These are phyloP conservation scores for Mycena sp. DNA, from an alignment of 1,284 basidiomycete species.

Conservation along the genomic window DNA sequence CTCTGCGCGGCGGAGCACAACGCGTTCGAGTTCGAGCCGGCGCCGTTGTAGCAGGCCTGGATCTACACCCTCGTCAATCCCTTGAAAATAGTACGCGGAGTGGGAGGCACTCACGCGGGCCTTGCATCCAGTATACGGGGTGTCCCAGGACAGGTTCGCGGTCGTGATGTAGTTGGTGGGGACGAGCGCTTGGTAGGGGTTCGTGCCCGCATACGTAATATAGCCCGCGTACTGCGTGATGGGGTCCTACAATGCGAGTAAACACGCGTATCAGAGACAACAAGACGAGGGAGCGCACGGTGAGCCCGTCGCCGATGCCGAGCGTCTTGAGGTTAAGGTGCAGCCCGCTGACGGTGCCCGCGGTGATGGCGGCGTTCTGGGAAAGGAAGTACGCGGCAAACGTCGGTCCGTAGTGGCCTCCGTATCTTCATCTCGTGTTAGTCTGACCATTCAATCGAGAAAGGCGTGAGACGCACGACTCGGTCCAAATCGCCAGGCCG, in stretches of 20 bases:
- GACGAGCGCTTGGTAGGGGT: constrained; percentile 15
- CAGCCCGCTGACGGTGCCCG: constrained; percentile 55
- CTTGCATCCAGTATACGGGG: constrained; percentile 42
- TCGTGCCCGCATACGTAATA: constrained; percentile 8
- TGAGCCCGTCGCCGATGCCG: constrained; percentile 70
- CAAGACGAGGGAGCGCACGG: constrained; percentile 43
- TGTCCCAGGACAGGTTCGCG: constrained; percentile 19
- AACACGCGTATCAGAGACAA: not conserved
- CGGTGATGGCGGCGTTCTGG: constrained; percentile 67
- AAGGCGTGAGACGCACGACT: not conserved
- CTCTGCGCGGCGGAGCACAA: constrained; percentile 53
- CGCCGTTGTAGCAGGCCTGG: constrained; percentile 48
- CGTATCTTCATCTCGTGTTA: constrained; percentile 51
- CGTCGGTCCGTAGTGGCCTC: constrained; percentile 70
- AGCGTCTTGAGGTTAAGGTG: constrained; percentile 72
- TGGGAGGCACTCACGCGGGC: constrained; percentile 42
- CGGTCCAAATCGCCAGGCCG: constrained; percentile 52
- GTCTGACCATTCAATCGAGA: not conserved
- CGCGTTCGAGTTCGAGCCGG: constrained; percentile 44
- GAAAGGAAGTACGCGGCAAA: constrained; percentile 41
- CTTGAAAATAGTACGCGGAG: not conserved
- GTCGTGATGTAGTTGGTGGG: not conserved
- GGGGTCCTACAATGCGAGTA: not conserved
- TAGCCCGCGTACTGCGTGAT: constrained; percentile 16
- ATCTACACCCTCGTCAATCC: constrained; percentile 43